Percentiles rank a stretch among this genome's conserved stretches.
Evolutionary conservation across 148 eudicot species (phyloP).

Genomic region (Tetragonia tetragonoides): DNA sequence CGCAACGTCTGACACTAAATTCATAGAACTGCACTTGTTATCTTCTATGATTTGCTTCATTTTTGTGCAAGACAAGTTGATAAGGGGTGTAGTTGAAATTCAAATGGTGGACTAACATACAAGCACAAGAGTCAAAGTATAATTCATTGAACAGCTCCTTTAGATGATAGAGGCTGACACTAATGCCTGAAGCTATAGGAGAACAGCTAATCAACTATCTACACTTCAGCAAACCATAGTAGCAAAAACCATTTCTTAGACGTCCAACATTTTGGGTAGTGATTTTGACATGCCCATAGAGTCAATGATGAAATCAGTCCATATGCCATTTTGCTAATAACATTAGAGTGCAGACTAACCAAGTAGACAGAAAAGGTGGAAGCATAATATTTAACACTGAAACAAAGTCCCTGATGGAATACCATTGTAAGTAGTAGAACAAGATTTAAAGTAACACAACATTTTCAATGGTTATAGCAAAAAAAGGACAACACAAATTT

Average conservation of each 20-base stretch:
- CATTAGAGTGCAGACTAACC: not conserved
- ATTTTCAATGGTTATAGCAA: not conserved
- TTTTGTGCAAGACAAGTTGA: too few relatives aligned
- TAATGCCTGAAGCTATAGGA: not conserved
- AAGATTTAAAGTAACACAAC: not conserved
- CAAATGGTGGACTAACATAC: too few relatives aligned
- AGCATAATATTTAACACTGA: conserved; percentile 9
- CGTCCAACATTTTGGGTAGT: not conserved
- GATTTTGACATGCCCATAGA: not conserved
- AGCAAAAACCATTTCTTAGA: not conserved
- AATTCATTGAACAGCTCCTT: too few relatives aligned
- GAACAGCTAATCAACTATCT: not conserved
- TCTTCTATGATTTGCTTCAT: too few relatives aligned
- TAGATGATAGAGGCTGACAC: too few relatives aligned
- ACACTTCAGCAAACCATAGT: not conserved
- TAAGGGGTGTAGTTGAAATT: too few relatives aligned
- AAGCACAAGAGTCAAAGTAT: too few relatives aligned
- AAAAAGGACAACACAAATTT: not conserved
- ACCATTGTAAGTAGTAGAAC: not conserved
- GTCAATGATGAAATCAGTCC: not conserved
- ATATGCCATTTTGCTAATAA: not conserved
- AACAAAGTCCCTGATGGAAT: not conserved
- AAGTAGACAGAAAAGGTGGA: not conserved
- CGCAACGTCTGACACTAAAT: too few relatives aligned
- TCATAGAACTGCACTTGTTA: too few relatives aligned